Conservation (phyloP, 202 grass and related monocot species). For the Musa balbisiana region DNA sequence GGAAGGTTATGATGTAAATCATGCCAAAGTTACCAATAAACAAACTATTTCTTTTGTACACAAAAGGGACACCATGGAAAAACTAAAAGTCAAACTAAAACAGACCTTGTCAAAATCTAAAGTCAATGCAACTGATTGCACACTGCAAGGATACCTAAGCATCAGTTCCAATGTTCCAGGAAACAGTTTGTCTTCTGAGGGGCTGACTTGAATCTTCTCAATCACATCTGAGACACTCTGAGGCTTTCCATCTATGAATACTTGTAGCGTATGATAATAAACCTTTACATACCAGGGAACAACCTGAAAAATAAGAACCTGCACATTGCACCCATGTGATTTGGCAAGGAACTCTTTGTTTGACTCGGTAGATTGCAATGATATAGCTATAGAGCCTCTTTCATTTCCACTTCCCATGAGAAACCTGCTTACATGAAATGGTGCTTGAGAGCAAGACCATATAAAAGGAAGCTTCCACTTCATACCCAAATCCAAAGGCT, state of each 20-base stretch:
- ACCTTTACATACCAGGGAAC: slow-evolving; percentile 99
- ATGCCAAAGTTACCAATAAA: background rate
- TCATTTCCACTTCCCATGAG: slow-evolving; percentile 91
- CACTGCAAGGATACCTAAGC: slow-evolving; percentile 65
- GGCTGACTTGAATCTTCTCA: slow-evolving; percentile 75
- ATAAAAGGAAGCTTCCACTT: slow-evolving; percentile 66
- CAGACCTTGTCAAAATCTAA: slow-evolving; percentile 96
- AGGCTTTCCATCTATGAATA: slow-evolving; percentile 68
- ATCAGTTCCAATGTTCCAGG: slow-evolving; percentile 85
- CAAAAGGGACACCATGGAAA: slow-evolving; percentile 12
- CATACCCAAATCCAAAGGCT: slow-evolving; percentile 74
- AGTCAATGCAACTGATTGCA: slow-evolving; percentile 61
- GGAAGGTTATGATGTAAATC: background rate
- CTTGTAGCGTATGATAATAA: slow-evolving; percentile 85
- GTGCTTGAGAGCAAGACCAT: slow-evolving; percentile 55
- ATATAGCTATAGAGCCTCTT: slow-evolving; percentile 89
- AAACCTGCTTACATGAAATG: slow-evolving; percentile 72
- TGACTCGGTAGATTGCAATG: slow-evolving; percentile 55
- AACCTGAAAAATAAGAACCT: slow-evolving; percentile 75
- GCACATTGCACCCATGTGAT: slow-evolving; percentile 52
- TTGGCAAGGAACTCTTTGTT: slow-evolving; percentile 33
- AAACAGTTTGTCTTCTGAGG: slow-evolving; percentile 86
- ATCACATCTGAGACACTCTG: slow-evolving; percentile 60
- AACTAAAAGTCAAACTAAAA: slow-evolving; percentile 26
- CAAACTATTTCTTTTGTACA: slow-evolving; percentile 10